phyloP scores from a whole-genome alignment of 2,329 filamentous ascomycete genomes.

The Claviceps quebecensis region DNA sequence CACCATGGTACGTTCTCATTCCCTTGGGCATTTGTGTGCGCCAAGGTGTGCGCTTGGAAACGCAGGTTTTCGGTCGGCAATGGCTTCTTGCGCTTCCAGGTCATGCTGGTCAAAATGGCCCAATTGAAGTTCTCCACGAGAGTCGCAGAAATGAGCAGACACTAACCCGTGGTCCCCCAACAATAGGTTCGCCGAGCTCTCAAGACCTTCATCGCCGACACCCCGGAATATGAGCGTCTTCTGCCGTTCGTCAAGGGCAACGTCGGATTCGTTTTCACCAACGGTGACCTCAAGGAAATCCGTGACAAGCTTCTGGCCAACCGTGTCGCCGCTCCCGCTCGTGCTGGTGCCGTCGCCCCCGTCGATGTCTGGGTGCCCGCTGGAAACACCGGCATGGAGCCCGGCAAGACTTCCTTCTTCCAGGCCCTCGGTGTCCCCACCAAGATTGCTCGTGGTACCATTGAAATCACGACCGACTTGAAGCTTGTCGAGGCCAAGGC shows the following conservation, averaged over 20 bases:
- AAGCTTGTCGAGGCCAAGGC: slow-evolving; percentile 87
- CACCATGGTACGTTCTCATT: slow-evolving; percentile 66
- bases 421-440: slow-evolving; percentile 99
- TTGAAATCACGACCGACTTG: slow-evolving; percentile 96
- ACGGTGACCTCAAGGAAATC: slow-evolving; percentile 78
- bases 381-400: slow-evolving; percentile 99
- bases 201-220: slow-evolving; percentile 81
- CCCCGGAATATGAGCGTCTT: slow-evolving; percentile 95
- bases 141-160: background rate
- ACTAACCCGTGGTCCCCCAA: background rate
- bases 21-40: background rate
- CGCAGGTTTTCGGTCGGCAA: background rate
- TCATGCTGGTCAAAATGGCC: background rate
- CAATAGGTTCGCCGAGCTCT: slow-evolving; percentile 81
- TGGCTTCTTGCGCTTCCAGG: background rate
- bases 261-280: slow-evolving; percentile 99
- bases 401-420: slow-evolving; percentile 99
- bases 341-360: slow-evolving; percentile 93
- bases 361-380: slow-evolving; percentile 88
- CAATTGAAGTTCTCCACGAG: background rate
- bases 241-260: slow-evolving; percentile 94
- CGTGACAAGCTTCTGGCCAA: slow-evolving; percentile 92
- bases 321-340: slow-evolving; percentile 93
- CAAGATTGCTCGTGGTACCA: slow-evolving; percentile 99
- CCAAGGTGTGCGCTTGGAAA: too few relatives aligned